Conservation (phyloP, 441 rosid genomes). For the Metrosideros polymorpha region DNA sequence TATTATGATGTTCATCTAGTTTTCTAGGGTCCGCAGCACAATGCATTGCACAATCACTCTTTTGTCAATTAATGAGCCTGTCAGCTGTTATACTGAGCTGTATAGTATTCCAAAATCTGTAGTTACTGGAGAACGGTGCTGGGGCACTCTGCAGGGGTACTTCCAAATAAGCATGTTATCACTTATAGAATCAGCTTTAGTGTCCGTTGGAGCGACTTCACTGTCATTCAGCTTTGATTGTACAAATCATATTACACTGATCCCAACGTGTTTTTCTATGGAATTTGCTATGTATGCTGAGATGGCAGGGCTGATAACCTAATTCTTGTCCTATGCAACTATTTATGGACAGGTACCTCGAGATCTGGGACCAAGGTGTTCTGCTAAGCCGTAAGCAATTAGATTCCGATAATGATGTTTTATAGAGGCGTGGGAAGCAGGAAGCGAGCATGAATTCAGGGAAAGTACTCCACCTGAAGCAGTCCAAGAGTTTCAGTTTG, state of each 20-base stretch:
- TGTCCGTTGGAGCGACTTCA: neutral
- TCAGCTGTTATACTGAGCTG: neutral
- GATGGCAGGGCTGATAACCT: neutral
- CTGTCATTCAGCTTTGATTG: neutral
- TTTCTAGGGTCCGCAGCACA: neutral
- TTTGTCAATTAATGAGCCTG: neutral
- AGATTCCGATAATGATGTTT: conserved; percentile 18
- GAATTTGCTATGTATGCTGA: neutral
- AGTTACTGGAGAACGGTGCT: neutral
- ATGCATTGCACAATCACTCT: neutral
- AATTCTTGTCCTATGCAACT: neutral
- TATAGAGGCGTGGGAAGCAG: neutral
- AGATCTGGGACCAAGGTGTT: conserved; percentile 81
- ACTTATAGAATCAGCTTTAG: neutral
- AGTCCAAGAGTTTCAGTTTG: neutral
- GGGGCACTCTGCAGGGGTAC: neutral
- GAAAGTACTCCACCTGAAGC: neutral
- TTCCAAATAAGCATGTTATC: neutral
- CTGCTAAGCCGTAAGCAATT: conserved; percentile 44
- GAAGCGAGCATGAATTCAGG: neutral
- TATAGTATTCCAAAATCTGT: neutral
- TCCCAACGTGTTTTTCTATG: neutral
- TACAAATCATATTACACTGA: neutral
- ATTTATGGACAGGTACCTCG: conserved; percentile 39
- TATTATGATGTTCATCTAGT: neutral